Evolutionary conservation across 2,329 filamentous ascomycete species (phyloP).

Genomic region (Claviceps purpurea): DNA sequence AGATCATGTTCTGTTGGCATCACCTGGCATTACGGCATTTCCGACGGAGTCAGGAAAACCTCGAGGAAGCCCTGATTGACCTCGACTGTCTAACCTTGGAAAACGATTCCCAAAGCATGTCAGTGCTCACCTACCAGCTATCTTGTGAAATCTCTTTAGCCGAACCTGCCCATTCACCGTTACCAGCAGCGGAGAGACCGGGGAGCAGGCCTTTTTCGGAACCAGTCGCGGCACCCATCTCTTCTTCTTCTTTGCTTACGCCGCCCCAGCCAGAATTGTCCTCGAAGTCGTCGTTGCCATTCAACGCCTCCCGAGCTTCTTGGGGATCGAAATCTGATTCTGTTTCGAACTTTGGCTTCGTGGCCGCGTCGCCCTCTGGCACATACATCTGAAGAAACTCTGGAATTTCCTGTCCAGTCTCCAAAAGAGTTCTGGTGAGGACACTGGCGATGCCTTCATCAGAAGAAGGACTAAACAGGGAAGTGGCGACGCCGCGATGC

Average conservation of each 20-base stretch:
- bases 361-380: slow-evolving; percentile 38
- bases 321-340: slow-evolving; percentile 38
- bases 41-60: too few relatives aligned
- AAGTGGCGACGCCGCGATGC: slow-evolving; percentile 71
- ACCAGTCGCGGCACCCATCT: slow-evolving; percentile 1
- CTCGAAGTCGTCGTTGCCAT: slow-evolving; percentile 7
- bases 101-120: neutral
- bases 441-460: slow-evolving; percentile 61
- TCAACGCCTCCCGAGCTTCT: slow-evolving; percentile 9
- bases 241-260: neutral
- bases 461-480: slow-evolving; percentile 63
- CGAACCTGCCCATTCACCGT: neutral
- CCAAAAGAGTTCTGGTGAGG: slow-evolving; percentile 68
- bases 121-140: neutral
- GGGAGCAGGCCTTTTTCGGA: slow-evolving; percentile 6
- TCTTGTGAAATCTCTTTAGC: neutral
- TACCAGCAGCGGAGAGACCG: neutral
- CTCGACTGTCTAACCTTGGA: too few relatives aligned
- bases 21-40: too few relatives aligned
- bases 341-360: slow-evolving; percentile 40
- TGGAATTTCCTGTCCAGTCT: slow-evolving; percentile 65
- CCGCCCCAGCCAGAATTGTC: slow-evolving; percentile 6
- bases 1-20: neutral
- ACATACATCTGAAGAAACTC: slow-evolving; percentile 61
- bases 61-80: too few relatives aligned